Evolutionary conservation across 495 filamentous ascomycete species (phyloP).

Genomic region (Neurospora sp.): DNA sequence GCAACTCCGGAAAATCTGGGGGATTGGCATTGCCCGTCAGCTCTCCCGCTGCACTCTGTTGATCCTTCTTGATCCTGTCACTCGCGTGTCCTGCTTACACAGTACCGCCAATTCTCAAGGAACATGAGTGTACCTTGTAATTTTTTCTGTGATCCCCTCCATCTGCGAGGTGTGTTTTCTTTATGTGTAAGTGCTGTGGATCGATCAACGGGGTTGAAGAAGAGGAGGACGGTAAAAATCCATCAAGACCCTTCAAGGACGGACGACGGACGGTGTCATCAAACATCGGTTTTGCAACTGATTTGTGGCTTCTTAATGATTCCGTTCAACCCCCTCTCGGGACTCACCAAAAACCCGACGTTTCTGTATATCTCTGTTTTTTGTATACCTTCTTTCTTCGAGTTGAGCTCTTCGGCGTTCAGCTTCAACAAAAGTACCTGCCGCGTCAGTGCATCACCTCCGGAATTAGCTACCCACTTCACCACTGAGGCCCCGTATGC

Average conservation of each 20-base stretch:
- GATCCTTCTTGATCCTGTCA: neutral
- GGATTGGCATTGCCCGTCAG: neutral
- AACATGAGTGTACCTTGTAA: neutral
- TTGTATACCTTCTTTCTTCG: no score
- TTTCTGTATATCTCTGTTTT: no score
- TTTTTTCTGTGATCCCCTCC: neutral
- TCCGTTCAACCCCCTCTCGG: neutral
- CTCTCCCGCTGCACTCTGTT: neutral
- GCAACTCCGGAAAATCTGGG: neutral
- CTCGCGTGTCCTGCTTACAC: neutral
- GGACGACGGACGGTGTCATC: no score
- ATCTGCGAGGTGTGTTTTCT: neutral
- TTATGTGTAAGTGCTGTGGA: neutral
- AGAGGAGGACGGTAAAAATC: no score
- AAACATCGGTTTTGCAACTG: no score
- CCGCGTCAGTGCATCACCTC: neutral
- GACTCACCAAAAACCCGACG: neutral
- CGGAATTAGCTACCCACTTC: neutral
- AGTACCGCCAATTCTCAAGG: no score
- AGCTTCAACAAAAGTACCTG: neutral
- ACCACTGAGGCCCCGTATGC: neutral
- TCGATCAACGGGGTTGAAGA: no score
- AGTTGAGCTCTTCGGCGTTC: no score
- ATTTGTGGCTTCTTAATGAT: no score
- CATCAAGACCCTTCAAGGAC: no score